A percentile compares a stretch with the other conserved stretches of the same genome.
Conservation (phyloP, 768 basidiomycete species). For the Russula brevipes region DNA sequence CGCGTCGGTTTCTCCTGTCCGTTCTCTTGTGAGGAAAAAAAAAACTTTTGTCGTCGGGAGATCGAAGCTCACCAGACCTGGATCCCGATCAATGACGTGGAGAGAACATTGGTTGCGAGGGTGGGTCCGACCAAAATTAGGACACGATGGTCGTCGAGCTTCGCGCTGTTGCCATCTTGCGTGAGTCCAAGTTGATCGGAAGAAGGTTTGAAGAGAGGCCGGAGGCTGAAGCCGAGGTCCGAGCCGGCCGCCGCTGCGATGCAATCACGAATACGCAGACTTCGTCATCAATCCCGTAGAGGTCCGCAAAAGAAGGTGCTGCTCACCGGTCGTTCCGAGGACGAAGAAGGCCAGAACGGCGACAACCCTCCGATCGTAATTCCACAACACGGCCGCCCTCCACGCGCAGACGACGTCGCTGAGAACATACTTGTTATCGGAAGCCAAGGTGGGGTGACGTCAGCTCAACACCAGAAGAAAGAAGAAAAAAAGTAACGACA, state of each 20-base stretch:
- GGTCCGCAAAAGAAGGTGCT: background rate
- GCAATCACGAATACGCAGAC: background rate
- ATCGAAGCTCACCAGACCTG: slow-evolving; percentile 10
- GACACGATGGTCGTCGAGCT: background rate
- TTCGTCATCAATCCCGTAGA: too few species aligned
- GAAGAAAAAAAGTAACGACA: too few species aligned
- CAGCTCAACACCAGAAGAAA: too few species aligned
- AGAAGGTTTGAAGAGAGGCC: background rate
- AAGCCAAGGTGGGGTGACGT: too few species aligned
- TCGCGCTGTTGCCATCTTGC: background rate
- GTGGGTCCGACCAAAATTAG: slow-evolving; percentile 13
- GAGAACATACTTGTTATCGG: slow-evolving; percentile 1
- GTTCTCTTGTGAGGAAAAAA: background rate
- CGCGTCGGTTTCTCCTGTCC: slow-evolving; percentile 8
- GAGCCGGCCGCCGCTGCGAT: background rate
- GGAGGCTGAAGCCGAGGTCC: slow-evolving; percentile 7
- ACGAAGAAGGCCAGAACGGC: slow-evolving; percentile 4
- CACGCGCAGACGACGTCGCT: slow-evolving; percentile 10
- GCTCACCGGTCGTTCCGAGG: slow-evolving; percentile 8
- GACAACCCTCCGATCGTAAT: slow-evolving; percentile 13
- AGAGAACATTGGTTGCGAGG: slow-evolving; percentile 13
- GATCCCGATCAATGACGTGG: slow-evolving; percentile 13
- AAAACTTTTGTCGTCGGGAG: background rate
- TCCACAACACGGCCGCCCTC: slow-evolving; percentile 20
- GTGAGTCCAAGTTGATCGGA: too few species aligned